Evolutionary conservation across 1,139 yeast species (phyloP), one percentile per base, ranked within the genome.

Genomic region (Scheffersomyces illinoinensis): DNA sequence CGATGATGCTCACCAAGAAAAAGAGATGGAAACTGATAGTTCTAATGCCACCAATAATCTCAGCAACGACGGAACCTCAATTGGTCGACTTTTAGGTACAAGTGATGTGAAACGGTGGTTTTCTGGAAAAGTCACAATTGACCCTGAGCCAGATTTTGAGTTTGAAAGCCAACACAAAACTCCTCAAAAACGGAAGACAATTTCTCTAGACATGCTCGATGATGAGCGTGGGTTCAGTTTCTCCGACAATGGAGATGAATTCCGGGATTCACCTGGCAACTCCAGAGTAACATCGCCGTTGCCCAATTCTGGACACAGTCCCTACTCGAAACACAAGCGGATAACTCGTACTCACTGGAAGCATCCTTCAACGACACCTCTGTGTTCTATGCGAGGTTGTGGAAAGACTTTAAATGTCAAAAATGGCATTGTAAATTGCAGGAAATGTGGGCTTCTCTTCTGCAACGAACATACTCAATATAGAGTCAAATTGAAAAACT

Each of bases 391-490:
- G 26, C 58, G 60, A 0, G 63, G 66, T 1, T 89, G 92, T 66
- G 56, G 62, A 0, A 77, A 72, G 53, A 65, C 62, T 5, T 69
- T 88, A 33, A 81, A 75, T 56, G 79, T 83, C 50, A 79, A 79
- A 59, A 81, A 78, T 63, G 90, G 89, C 0, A 68, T 77, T 1
- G 85, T 83, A 4, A 88, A 88, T 67, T 89, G 93, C 69, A 73
- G 90, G 21, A 83, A 77, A 63, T 93, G 98, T 75, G 97, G 97
- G 0, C 73, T 78, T 39, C 72, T 92, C 21, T 91, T 75, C 68
- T 92, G 97, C 70, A 82, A 83, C 59, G 75, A 73, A 33, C 97
- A 93, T 75, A 81, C 92, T 3, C 73, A 77, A 56, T 86, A 79
- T 67, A 79, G 84, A 77, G 74, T 78, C 77, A 56, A 79, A 78